phyloP scores from a whole-genome alignment of 2,329 filamentous ascomycete species.

The Lasiodiplodia sp. region DNA sequence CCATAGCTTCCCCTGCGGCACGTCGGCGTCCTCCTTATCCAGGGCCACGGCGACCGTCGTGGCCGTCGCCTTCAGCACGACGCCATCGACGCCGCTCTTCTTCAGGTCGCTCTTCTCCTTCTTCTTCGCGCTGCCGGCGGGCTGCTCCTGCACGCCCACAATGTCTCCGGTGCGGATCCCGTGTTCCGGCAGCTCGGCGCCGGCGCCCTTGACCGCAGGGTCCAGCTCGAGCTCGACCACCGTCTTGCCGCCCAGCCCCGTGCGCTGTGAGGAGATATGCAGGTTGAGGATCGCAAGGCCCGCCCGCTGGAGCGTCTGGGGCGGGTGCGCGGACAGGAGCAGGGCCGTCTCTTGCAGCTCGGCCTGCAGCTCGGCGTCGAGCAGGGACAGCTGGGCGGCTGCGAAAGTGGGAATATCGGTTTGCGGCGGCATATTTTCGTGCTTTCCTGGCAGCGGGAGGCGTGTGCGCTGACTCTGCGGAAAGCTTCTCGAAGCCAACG shows the following conservation, averaged over 20 bases:
- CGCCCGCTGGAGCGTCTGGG: slow-evolving; percentile 73
- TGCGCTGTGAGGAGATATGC: slow-evolving; percentile 75
- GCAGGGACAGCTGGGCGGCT: slow-evolving; percentile 71
- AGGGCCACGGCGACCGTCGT: slow-evolving; percentile 70
- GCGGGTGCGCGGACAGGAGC: slow-evolving; percentile 72
- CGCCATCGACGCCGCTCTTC: slow-evolving; percentile 71
- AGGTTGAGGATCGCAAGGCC: slow-evolving; percentile 84
- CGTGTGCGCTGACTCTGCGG: slow-evolving; percentile 11
- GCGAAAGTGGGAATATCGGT: slow-evolving; percentile 68
- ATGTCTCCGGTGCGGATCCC: slow-evolving; percentile 80
- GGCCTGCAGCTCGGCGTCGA: slow-evolving; percentile 73
- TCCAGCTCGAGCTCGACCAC: slow-evolving; percentile 83
- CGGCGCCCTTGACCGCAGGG: slow-evolving; percentile 65
- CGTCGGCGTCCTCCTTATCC: slow-evolving; percentile 67
- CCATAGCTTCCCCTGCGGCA: slow-evolving; percentile 66
- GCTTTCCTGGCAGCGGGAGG: background rate
- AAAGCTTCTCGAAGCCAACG: slow-evolving; percentile 16
- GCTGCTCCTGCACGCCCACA: slow-evolving; percentile 77
- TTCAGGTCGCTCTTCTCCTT: slow-evolving; percentile 74
- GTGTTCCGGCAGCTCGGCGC: slow-evolving; percentile 72
- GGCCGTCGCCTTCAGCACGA: slow-evolving; percentile 70
- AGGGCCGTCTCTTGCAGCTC: slow-evolving; percentile 74
- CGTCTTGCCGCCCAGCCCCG: slow-evolving; percentile 88
- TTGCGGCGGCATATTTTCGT: slow-evolving; percentile 16
- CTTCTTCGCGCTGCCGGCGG: slow-evolving; percentile 73